Base-by-base conservation (phyloP, 257 asterid genomes). In the Prunella vulgaris region DNA sequence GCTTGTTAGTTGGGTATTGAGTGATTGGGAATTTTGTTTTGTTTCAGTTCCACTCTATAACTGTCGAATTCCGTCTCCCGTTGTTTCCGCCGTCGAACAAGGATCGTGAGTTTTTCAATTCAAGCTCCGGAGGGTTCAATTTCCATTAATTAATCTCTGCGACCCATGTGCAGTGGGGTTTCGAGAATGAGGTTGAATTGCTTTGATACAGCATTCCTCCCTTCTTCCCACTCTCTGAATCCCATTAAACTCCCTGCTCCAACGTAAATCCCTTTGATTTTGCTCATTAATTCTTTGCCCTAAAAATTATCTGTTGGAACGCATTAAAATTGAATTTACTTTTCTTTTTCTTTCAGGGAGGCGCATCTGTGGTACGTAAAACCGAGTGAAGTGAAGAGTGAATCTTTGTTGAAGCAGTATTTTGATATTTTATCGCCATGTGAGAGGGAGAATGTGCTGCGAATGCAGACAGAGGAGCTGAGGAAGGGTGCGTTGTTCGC, bases 311-410 rank as follows among this genome's bases (percentile, higher is more conserved):
- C 14, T 49, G 30, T 6, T 5, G 7, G 35, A 33, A n/a, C 32
- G 37, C 18, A 38, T 8, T 18, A 4, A 0, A 59, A 56, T 33
- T 46, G 15, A 3, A 2, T 32, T 20, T 30, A 5, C 24, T n/a
- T 14, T 24, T 30, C 33, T 12, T n/a, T 21, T n/a, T 38, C 33
- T 3, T 71, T 64, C 75, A 92, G 98, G 87, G 96, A 87, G 71
- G 77, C 88, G 51, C 98, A 92, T 87, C 72, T 92, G 49, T 92
- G 98, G 98, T 92, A 86, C 68, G 82, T 87, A 14, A 81, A 75
- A 27, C 96, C 97, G 49, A 63, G 82, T 48, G 90, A 90, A 81
- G 92, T 90, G 76, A 85, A 79, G 78, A 73, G 80, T 48, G 85
- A 88, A 73, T 56, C 86, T 1, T 72, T 93, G 68, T 59, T 90